These are phyloP conservation scores for Paramyrothecium sp. DNA, from an alignment of 2,329 filamentous ascomycete genomes.

Conservation along the genomic window DNA sequence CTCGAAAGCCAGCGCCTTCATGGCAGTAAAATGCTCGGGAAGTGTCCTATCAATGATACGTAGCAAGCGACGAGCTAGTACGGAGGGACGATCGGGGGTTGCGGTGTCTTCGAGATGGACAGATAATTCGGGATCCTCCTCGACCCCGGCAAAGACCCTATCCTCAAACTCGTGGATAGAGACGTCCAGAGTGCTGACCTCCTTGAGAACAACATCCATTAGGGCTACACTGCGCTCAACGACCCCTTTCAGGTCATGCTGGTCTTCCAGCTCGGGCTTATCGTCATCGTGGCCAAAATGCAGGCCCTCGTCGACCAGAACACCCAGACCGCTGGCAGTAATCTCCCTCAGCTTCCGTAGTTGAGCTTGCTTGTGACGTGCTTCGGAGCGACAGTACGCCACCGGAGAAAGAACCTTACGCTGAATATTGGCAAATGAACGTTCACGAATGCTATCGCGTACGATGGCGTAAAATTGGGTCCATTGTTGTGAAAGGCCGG, in stretches of 20 bases:
- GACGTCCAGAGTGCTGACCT: slow-evolving; percentile 63
- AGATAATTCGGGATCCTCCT: slow-evolving; percentile 58
- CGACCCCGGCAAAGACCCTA: slow-evolving; percentile 61
- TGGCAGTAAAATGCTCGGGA: slow-evolving; percentile 61
- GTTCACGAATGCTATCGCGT: slow-evolving; percentile 69
- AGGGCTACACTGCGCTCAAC: slow-evolving; percentile 79
- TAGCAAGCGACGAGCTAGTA: slow-evolving; percentile 66
- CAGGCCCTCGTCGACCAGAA: slow-evolving; percentile 83
- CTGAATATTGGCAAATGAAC: slow-evolving; percentile 69
- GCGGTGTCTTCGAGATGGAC: slow-evolving; percentile 47
- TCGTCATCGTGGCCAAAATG: slow-evolving; percentile 63
- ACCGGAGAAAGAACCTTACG: slow-evolving; percentile 75
- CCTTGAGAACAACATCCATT: slow-evolving; percentile 81
- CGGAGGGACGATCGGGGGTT: slow-evolving; percentile 47
- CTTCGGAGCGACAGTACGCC: slow-evolving; percentile 71
- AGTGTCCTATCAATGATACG: slow-evolving; percentile 68
- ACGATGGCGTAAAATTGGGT: slow-evolving; percentile 78
- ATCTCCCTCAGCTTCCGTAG: slow-evolving; percentile 74
- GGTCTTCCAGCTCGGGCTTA: slow-evolving; percentile 49
- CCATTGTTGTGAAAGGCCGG: slow-evolving; percentile 53
- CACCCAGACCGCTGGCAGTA: slow-evolving; percentile 81
- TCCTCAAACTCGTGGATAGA: slow-evolving; percentile 65
- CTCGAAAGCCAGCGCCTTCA: slow-evolving; percentile 52
- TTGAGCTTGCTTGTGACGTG: slow-evolving; percentile 68
- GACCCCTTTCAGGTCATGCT: slow-evolving; percentile 63